phyloP scores from a whole-genome alignment of 768 basidiomycete species.

The Boletus subparvulus region DNA sequence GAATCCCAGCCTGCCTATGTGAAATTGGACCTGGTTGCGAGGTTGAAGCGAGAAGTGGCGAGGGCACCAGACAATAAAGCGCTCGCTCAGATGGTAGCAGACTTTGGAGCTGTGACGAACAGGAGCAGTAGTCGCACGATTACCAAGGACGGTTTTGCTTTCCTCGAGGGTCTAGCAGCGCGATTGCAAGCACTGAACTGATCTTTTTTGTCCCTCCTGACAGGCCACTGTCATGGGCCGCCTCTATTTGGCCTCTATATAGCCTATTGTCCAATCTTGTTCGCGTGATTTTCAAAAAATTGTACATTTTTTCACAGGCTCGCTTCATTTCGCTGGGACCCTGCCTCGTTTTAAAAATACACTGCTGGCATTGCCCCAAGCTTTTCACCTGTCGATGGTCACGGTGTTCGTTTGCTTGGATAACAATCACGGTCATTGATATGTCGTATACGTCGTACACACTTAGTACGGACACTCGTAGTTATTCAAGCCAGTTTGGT shows the following conservation, averaged over 20 bases:
- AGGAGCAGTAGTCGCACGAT: constrained; percentile 66
- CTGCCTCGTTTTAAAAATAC: not conserved
- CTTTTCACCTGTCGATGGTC: not conserved
- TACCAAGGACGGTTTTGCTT: constrained; percentile 75
- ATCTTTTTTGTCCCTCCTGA: not conserved
- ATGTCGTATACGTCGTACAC: too few relatives aligned
- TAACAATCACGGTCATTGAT: not conserved
- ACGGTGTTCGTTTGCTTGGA: not conserved
- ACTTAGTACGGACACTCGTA: not conserved
- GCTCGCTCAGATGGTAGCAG: constrained; percentile 63
- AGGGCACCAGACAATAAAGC: constrained; percentile 51
- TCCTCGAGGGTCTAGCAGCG: constrained; percentile 60
- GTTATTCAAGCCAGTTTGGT: not conserved
- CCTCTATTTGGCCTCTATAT: not conserved
- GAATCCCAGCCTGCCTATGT: constrained; percentile 48
- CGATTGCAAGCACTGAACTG: constrained; percentile 41
- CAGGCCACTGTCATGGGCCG: not conserved
- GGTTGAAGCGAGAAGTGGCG: constrained; percentile 54
- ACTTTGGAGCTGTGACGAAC: constrained; percentile 70
- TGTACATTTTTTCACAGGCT: not conserved
- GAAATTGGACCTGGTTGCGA: constrained; percentile 60
- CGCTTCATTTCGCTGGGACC: not conserved
- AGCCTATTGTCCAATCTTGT: not conserved
- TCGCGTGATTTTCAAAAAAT: not conserved
- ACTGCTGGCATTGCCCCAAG: not conserved